Percentiles rank a stretch among this genome's conserved stretches.
Conservation (phyloP, 2,329 filamentous ascomycete genomes). For the Fusarium scirpi region DNA sequence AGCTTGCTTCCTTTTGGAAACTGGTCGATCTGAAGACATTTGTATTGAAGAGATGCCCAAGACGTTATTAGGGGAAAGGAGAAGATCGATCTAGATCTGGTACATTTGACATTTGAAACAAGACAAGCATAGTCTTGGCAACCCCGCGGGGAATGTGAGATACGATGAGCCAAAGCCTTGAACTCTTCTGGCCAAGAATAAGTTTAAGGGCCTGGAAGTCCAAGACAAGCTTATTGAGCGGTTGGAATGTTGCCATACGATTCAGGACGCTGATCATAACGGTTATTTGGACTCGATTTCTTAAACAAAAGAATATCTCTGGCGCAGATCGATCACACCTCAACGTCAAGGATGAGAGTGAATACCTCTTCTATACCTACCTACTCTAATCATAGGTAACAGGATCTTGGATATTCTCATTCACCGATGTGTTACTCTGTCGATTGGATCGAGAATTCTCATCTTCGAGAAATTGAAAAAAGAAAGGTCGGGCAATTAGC, state of each 20-base stretch:
- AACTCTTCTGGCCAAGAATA: background rate
- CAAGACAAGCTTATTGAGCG: background rate
- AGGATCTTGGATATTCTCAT: too few species aligned
- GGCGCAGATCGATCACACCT: background rate
- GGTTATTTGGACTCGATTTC: background rate
- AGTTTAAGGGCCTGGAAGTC: background rate
- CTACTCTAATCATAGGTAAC: too few species aligned
- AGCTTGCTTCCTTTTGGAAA: background rate
- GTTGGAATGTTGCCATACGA: background rate
- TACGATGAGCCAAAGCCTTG: background rate
- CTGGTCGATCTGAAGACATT: background rate
- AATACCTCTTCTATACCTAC: too few species aligned
- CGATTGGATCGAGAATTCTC: too few species aligned
- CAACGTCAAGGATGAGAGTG: background rate
- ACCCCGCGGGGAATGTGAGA: background rate
- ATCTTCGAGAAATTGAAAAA: background rate
- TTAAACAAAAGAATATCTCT: background rate
- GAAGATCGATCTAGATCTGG: background rate
- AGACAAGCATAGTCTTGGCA: background rate
- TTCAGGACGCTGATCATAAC: background rate
- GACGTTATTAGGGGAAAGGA: too few species aligned
- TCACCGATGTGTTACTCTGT: too few species aligned
- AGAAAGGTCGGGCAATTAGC: background rate
- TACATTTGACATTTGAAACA: background rate
- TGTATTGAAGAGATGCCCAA: background rate